Evolutionary conservation across 2,329 filamentous ascomycete genomes (phyloP).

Genomic region (Apiospora saccharicola): DNA sequence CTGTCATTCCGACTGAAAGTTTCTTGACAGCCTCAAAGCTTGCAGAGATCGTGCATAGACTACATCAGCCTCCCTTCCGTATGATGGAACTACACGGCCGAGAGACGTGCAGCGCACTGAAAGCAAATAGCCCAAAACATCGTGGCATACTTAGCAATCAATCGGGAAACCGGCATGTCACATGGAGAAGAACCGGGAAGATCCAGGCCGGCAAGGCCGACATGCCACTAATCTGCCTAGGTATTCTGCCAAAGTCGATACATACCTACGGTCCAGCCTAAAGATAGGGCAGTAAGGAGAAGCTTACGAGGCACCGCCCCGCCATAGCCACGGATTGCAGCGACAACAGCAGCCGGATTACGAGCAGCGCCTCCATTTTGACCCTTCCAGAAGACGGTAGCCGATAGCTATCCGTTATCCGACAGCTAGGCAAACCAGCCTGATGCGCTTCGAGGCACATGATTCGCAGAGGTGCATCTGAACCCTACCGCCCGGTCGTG

Average conservation of each 20-base stretch:
- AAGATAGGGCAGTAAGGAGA: not conserved
- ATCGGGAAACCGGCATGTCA: slow-evolving; percentile 12
- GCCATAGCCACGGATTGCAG: slow-evolving; percentile 15
- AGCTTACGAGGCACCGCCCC: slow-evolving; percentile 7
- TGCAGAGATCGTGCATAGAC: not conserved
- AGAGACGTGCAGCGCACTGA: not conserved
- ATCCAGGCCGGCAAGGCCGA: not conserved
- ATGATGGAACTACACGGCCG: not conserved
- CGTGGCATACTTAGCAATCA: not conserved
- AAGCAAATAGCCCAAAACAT: not conserved
- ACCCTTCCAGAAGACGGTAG: not conserved
- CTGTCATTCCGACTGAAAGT: not conserved
- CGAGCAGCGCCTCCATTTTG: not conserved
- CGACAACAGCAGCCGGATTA: not conserved
- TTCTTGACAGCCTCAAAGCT: not conserved
- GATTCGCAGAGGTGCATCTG: slow-evolving; percentile 3
- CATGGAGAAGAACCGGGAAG: not conserved
- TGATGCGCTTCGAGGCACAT: not conserved
- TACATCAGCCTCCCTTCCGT: not conserved
- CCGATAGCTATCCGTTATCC: not conserved
- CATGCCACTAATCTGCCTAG: not conserved
- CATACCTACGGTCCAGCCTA: not conserved
- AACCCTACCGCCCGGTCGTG: slow-evolving; percentile 5
- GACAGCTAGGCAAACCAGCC: not conserved
- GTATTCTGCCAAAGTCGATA: not conserved